Evolutionary conservation across 2,329 filamentous ascomycete species (phyloP), one percentile per base, ranked within the genome.

Genomic region (Dactylonectria estremocensis): DNA sequence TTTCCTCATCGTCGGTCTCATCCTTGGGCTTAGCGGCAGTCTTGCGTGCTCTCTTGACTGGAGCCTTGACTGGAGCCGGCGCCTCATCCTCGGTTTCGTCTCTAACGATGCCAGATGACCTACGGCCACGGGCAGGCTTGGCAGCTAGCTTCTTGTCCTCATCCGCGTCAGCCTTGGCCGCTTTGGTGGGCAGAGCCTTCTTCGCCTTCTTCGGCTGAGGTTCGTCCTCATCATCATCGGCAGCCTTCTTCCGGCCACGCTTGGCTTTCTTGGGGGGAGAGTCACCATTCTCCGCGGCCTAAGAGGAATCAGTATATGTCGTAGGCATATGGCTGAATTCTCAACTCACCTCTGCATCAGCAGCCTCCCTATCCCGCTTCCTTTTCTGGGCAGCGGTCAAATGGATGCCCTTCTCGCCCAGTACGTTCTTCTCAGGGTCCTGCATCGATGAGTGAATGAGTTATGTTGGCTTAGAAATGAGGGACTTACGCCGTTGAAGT

Each of bases 401-500:
- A 65, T 89, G 90, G 76, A 92, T 93, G 24, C 92, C 91, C 66
- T 83, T 87, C 74, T 86, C 84, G 16, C 92, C 92, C 3, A 89
- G 91, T 20, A 88, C 85, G 78, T 96, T 97, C 82, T 89, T 88
- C 76, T 93, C 92, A 3, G 89, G 84, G 72, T 97, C 93, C 93
- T 96, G 72, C 5, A 57, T 57, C 40, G 6, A 59, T 56, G 20
- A 55, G 71, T 64, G 28, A 69, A 52, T 43, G 67, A 40, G 69
- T 52, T 57, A 63, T 2, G 48, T 24, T 33, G 22, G 24, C 28
- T 33, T 40, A 35, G 24, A 33, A 4, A 20, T 11, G 18, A 14
- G 35, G 24, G 35, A 85, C 92, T 83, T 87, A 97, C 95, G 13
- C 94, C 94, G 37, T 92, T 95, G 90, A 94, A 98, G 74, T 98